These are phyloP conservation scores for Ceratocystis destructans DNA, from an alignment of 2,329 filamentous ascomycete genomes.

Conservation along the genomic window DNA sequence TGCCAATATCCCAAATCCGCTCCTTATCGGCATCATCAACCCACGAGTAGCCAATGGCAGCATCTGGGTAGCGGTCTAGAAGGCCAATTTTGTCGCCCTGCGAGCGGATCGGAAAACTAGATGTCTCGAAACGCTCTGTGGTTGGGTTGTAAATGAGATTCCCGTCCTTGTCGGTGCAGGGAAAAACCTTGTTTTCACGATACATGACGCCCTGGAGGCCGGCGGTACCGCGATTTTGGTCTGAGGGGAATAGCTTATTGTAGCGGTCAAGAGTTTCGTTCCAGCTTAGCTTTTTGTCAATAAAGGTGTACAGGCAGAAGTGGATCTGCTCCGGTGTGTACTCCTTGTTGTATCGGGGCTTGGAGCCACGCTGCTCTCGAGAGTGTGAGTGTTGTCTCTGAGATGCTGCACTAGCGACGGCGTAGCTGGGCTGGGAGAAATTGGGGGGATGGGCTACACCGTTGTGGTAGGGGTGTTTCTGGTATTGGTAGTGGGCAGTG, in stretches of 20 bases:
- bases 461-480: no score
- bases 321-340: slow-evolving; percentile 33
- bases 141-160: slow-evolving; percentile 30
- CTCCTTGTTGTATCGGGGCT: slow-evolving; percentile 28
- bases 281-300: slow-evolving; percentile 33
- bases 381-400: not conserved
- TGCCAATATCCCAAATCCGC: slow-evolving; percentile 29
- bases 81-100: slow-evolving; percentile 25
- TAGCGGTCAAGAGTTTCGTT: slow-evolving; percentile 16
- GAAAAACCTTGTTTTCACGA: slow-evolving; percentile 32
- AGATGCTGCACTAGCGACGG: not conserved
- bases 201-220: slow-evolving; percentile 34
- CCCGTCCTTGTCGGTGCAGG: slow-evolving; percentile 30
- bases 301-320: slow-evolving; percentile 33
- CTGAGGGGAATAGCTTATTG: slow-evolving; percentile 17
- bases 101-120: slow-evolving; percentile 20
- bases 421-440: slow-evolving; percentile 1
- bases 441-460: not conserved
- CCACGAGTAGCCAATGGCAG: slow-evolving; percentile 34
- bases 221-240: slow-evolving; percentile 18
- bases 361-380: slow-evolving; percentile 16
- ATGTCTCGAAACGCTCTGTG: slow-evolving; percentile 23
- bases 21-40: slow-evolving; percentile 29
- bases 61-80: slow-evolving; percentile 33
- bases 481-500: not conserved